These are phyloP conservation scores for Tulasnella sp. DNA, from an alignment of 768 basidiomycete genomes.

Conservation along the genomic window DNA sequence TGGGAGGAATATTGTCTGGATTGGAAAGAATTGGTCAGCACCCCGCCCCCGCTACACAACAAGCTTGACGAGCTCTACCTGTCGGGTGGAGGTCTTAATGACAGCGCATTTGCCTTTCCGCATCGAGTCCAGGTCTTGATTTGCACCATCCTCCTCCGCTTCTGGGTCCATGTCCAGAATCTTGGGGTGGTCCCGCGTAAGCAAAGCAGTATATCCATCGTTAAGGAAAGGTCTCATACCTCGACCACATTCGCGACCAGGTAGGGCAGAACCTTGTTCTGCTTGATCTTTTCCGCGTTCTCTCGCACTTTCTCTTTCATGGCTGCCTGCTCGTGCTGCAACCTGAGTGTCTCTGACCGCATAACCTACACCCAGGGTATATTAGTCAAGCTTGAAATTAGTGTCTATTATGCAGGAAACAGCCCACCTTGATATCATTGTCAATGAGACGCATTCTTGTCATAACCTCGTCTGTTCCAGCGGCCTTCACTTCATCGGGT, in stretches of 20 bases:
- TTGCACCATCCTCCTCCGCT: conserved; percentile 90
- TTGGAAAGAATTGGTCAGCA: background rate
- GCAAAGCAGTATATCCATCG: background rate
- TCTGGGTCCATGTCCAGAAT: conserved; percentile 93
- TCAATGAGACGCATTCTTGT: conserved; percentile 91
- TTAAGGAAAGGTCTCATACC: conserved; percentile 44
- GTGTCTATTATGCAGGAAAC: background rate
- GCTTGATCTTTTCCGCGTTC: conserved; percentile 97
- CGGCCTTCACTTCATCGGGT: conserved; percentile 75
- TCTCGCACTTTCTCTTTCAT: conserved; percentile 99
- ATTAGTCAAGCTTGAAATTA: conserved; percentile 6
- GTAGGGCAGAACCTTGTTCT: conserved; percentile 98
- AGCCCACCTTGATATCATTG: conserved; percentile 85
- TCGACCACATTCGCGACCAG: conserved; percentile 97
- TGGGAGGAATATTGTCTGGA: conserved; percentile 87
- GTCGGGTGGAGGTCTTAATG: conserved; percentile 97
- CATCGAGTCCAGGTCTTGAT: conserved; percentile 91
- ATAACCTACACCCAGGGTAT: conserved; percentile 63
- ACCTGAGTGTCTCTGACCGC: conserved; percentile 85
- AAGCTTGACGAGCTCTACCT: conserved; percentile 41
- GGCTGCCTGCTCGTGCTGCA: conserved; percentile 89
- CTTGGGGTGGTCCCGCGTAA: conserved; percentile 41
- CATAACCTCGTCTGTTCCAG: conserved; percentile 79
- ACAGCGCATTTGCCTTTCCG: conserved; percentile 97
- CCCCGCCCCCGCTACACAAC: background rate